Evolutionary conservation across 1,284 basidiomycete genomes (phyloP), one percentile per base, ranked within the genome.

Genomic region (Anthracocystis panici-leucophaei): DNA sequence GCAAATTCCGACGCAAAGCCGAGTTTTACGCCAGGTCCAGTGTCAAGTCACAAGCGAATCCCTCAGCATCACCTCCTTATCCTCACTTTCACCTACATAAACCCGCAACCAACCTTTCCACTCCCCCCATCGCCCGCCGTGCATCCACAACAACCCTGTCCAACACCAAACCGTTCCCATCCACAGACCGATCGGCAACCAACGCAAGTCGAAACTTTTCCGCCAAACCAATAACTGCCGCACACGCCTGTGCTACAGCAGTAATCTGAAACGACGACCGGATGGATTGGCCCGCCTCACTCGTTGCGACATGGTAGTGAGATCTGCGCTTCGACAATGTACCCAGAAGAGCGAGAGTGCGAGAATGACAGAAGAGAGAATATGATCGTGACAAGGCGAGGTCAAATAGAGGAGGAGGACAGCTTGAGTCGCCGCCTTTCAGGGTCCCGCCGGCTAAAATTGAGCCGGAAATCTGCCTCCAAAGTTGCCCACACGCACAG

Each of bases 181-280:
- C 14, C 5, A 20, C 7, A 25, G 12, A 5, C 48, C 38, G 0
- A 21, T 21, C 12, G 18, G 21, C 5, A 6, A 14, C 4, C 25
- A 46, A 5, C 1, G 45, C 38, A 1, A 18, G 11, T 35, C 53
- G 12, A 3, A 57, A 5, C 18, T 11, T n/a, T n/a, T 58, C 42
- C 0, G 59, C 60, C 0, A 72, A 45, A 5, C 48, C 48, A 33
- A 59, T 56, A 0, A 41, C 60, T 7, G 59, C 60, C 14, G 33
- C 41, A n/a, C 48, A 55, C 12, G 56, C 69, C 52, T 72, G 69
- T 5, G 69, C 69, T 18, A 65, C 64, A 6, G 69, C 64, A 2
- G 69, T 63, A 16, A 72, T 33, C 21, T 57, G 69, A 18, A 72
- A 67, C 12, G 60, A 63, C 12, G 59, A 59, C 23, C 60, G n/a